Evolutionary conservation across 441 rosid species (phyloP), one percentile per base, ranked within the genome.

Genomic region (Cnidoscolus chayamansa): DNA sequence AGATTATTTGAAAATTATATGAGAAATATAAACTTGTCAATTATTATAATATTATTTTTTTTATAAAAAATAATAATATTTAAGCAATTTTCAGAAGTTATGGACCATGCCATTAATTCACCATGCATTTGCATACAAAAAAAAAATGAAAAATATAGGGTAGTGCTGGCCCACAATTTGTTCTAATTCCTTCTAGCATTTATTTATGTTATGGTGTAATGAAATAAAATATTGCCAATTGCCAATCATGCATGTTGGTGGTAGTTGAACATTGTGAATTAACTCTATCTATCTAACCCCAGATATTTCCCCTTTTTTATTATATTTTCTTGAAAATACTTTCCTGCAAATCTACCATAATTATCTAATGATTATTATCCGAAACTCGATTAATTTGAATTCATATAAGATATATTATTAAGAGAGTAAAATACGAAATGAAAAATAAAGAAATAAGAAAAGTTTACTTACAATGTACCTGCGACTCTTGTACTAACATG

Each of bases 401-500:
- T 25, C 25, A 25, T 25, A 25, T 25, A 25, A 25, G 25, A 25
- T 25, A 25, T 25, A 25, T 25, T 25, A 25, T 25, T 25, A 25
- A 25, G 25, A 25, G 25, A 25, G 25, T 25, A 25, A 25, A 25
- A 25, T 25, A 25, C 25, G 25, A 25, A 25, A 25, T 25, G 25
- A 25, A 25, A 25, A 25, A 25, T 25, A 25, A 25, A 25, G 25
- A 25, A 25, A 25, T 25, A 25, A 25, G 25, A 6, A 2, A 40
- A 4, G 0, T 53, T 5, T 6, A 71, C 87, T 78, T 81, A 86
- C 89, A 82, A 58, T 15, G 86, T 84, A 16, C 87, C 87, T 0
- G 89, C 90, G 0, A 84, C 88, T 4, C 84, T 68, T 0, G 87
- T 86, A 59, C 76, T 84, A 7, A 83, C 60, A 16, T 79, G 86